These are phyloP conservation scores for Delphinella strobiligena DNA, from an alignment of 2,329 filamentous ascomycete genomes.

Conservation along the genomic window DNA sequence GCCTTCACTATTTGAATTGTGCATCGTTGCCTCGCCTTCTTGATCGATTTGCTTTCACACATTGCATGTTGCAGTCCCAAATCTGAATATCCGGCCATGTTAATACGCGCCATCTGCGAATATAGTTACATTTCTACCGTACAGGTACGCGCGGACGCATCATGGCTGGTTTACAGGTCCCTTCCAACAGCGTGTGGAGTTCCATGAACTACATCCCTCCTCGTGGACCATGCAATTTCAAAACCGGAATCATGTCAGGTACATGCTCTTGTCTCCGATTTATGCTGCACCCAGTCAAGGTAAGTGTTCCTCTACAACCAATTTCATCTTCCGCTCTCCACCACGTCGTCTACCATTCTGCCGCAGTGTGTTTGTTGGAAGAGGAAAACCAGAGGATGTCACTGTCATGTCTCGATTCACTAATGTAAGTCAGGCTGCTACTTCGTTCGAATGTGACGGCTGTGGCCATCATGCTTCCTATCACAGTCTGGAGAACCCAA, in stretches of 20 bases:
- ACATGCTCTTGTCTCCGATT: constrained; percentile 42
- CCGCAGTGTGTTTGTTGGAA: too few relatives aligned
- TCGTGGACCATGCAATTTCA: constrained; percentile 39
- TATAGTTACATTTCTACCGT: too few relatives aligned
- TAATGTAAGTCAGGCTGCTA: constrained; percentile 29
- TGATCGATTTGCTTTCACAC: too few relatives aligned
- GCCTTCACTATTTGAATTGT: too few relatives aligned
- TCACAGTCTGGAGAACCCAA: constrained; percentile 40
- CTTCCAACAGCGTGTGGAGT: constrained; percentile 34
- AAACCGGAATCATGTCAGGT: constrained; percentile 31
- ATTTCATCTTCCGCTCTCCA: background rate
- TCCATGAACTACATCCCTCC: constrained; percentile 40
- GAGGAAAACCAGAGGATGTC: background rate
- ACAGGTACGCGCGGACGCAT: too few relatives aligned
- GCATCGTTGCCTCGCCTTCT: too few relatives aligned
- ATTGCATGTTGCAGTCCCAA: too few relatives aligned
- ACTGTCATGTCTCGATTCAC: background rate
- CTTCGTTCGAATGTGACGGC: constrained; percentile 44
- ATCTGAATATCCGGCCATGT: too few relatives aligned
- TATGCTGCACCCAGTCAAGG: constrained; percentile 46
- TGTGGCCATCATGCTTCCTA: constrained; percentile 44
- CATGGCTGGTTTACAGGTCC: constrained; percentile 13
- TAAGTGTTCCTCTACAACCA: too few relatives aligned
- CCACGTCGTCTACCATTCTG: too few relatives aligned
- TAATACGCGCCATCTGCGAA: too few relatives aligned